These are phyloP conservation scores for Fomitopsis serialis DNA, from an alignment of 768 basidiomycete genomes.

Conservation along the genomic window DNA sequence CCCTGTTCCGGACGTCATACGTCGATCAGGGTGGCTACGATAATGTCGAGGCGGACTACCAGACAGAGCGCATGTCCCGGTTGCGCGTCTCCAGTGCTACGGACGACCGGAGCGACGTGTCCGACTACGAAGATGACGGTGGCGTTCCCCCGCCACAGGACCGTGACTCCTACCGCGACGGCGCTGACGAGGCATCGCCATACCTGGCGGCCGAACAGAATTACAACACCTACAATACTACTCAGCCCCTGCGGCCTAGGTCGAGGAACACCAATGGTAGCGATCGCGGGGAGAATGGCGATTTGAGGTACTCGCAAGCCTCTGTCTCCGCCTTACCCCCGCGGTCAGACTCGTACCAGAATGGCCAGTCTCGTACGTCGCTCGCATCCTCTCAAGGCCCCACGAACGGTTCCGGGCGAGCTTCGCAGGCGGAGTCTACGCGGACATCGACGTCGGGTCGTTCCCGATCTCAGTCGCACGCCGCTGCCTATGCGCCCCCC, in stretches of 20 bases:
- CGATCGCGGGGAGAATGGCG: conserved; percentile 10
- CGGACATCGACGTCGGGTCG: conserved; percentile 29
- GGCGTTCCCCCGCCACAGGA: conserved; percentile 6
- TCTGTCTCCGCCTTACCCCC: conserved; percentile 16
- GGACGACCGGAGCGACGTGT: conserved; percentile 52
- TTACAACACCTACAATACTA: background rate
- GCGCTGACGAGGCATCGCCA: conserved; percentile 1
- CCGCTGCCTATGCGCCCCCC: conserved; percentile 56
- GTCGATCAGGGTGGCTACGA: conserved; percentile 4
- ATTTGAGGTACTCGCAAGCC: conserved; percentile 10
- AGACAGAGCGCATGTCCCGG: conserved; percentile 41
- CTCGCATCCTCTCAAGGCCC: conserved; percentile 19
- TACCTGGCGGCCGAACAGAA: background rate
- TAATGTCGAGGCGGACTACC: conserved; percentile 25
- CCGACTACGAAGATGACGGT: conserved; percentile 39
- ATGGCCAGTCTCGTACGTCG: conserved; percentile 22
- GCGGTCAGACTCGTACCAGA: conserved; percentile 15
- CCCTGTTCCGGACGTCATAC: conserved; percentile 29
- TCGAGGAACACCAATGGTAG: conserved; percentile 8
- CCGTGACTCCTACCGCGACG: conserved; percentile 13
- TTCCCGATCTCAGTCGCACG: conserved; percentile 50
- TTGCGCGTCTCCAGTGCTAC: conserved; percentile 41
- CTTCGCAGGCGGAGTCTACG: conserved; percentile 47
- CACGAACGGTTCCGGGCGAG: conserved; percentile 20
- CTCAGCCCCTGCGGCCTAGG: conserved; percentile 5